A percentile compares a stretch with the other conserved stretches of the same genome.
Evolutionary conservation across 2,329 filamentous ascomycete genomes (phyloP).

Genomic region (Pseudohalonectria lignicola): DNA sequence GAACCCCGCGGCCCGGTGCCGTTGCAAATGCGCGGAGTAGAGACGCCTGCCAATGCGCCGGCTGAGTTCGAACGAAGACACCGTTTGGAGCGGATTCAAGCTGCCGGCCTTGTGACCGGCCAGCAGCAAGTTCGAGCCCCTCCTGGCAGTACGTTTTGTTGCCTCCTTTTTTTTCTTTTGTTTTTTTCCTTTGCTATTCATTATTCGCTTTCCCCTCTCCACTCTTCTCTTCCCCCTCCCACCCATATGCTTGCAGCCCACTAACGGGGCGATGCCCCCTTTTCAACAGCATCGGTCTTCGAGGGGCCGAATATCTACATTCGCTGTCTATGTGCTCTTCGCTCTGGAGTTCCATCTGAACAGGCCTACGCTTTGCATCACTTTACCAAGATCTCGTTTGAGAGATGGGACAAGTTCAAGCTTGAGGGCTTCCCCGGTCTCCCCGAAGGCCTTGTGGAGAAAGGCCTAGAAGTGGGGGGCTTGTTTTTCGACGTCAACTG

Average conservation of each 20-base stretch:
- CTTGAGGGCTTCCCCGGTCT: slow-evolving; percentile 87
- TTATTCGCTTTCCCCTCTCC: neutral
- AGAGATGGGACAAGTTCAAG: slow-evolving; percentile 89
- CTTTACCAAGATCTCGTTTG: slow-evolving; percentile 88
- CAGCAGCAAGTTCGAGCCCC: slow-evolving; percentile 35
- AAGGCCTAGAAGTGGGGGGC: slow-evolving; percentile 65
- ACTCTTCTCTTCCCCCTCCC: neutral
- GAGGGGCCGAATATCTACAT: slow-evolving; percentile 86
- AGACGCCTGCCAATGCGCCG: slow-evolving; percentile 65
- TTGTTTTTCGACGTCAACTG: slow-evolving; percentile 78
- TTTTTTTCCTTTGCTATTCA: neutral
- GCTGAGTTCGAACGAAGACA: slow-evolving; percentile 52
- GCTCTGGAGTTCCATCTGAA: slow-evolving; percentile 68
- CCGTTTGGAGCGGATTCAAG: slow-evolving; percentile 26
- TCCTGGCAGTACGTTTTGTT: slow-evolving; percentile 48
- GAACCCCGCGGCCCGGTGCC: slow-evolving; percentile 51
- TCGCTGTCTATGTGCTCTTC: slow-evolving; percentile 72
- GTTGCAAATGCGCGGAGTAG: slow-evolving; percentile 59
- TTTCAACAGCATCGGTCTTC: slow-evolving; percentile 41
- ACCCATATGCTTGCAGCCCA: too few relatives aligned
- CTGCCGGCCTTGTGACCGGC: slow-evolving; percentile 32
- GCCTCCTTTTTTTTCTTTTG: neutral
- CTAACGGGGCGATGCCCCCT: too few relatives aligned
- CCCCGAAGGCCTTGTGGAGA: slow-evolving; percentile 78
- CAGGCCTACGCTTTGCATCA: slow-evolving; percentile 91